Evolutionary conservation across 2,329 filamentous ascomycete species (phyloP).

Genomic region (Thelonectria blattea): DNA sequence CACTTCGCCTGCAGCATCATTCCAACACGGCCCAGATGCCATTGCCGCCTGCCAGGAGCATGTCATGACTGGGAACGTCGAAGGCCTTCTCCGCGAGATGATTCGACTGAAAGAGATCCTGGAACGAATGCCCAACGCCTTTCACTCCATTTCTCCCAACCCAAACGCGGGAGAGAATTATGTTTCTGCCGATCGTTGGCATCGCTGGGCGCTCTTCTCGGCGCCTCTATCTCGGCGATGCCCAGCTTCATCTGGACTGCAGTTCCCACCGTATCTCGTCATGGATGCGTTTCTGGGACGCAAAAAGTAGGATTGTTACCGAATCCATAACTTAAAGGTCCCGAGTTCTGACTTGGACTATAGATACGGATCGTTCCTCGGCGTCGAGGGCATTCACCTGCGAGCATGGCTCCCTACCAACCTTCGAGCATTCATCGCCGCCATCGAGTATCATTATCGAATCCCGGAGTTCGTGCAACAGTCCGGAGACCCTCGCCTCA

Average conservation of each 20-base stretch:
- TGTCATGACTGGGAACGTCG: conserved; percentile 59
- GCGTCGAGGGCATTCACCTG: conserved; percentile 57
- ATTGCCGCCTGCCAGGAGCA: conserved; percentile 60
- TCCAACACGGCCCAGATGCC: conserved; percentile 57
- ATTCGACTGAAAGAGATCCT: conserved; percentile 59
- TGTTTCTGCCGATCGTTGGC: conserved; percentile 54
- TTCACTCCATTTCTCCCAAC: conserved; percentile 60
- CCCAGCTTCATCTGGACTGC: conserved; percentile 57
- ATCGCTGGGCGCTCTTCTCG: conserved; percentile 59
- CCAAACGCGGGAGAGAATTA: conserved; percentile 59
- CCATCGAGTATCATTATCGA: conserved; percentile 60
- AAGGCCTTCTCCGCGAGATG: conserved; percentile 56
- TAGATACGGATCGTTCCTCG: conserved; percentile 57
- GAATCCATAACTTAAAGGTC: fast-evolving
- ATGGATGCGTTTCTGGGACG: conserved; percentile 62
- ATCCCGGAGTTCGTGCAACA: conserved; percentile 59
- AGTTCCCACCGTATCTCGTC: conserved; percentile 59
- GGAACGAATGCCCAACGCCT: conserved; percentile 59
- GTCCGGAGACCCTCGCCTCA: conserved; percentile 55
- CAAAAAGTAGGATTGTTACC: conserved; percentile 39
- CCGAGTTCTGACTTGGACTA: neutral
- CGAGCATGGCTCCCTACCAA: conserved; percentile 61
- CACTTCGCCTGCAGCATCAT: conserved; percentile 43
- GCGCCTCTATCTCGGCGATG: conserved; percentile 57
- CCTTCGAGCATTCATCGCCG: conserved; percentile 59